A percentile compares a stretch with the other conserved stretches of the same genome.
Conservation (phyloP, 108 stramenopile species). For the Pseudonitzschia pungens region DNA sequence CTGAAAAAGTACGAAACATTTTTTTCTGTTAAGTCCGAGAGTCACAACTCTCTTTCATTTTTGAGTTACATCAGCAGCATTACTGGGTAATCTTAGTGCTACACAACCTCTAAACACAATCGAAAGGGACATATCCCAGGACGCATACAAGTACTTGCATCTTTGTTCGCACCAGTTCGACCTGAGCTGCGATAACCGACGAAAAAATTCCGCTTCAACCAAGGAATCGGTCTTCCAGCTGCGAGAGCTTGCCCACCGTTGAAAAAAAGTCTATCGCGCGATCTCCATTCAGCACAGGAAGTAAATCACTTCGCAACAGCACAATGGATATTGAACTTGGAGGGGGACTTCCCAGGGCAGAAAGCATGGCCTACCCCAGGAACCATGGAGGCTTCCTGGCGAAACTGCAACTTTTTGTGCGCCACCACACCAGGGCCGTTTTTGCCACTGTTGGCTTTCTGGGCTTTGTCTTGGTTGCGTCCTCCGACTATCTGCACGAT, state of each 20-base stretch:
- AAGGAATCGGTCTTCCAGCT: neutral
- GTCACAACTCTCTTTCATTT: no score
- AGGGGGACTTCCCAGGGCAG: constrained; percentile 38
- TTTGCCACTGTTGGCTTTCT: constrained; percentile 37
- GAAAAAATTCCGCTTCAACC: constrained; percentile 13
- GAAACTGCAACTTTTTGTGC: constrained; percentile 37
- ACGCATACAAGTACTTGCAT: neutral
- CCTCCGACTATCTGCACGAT: constrained; percentile 37
- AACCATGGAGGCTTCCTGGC: constrained; percentile 23
- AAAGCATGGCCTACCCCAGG: constrained; percentile 68
- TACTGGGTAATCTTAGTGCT: no score
- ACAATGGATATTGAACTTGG: neutral
- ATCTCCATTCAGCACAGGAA: constrained; percentile 19
- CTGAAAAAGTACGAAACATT: no score
- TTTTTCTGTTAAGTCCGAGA: no score
- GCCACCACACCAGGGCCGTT: constrained; percentile 38
- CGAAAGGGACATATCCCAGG: neutral
- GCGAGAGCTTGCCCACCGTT: neutral
- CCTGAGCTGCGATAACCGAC: neutral
- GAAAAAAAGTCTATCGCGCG: neutral
- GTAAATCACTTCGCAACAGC: neutral
- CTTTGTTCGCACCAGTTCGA: neutral
- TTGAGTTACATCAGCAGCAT: no score
- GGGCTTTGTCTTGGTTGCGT: constrained; percentile 39
- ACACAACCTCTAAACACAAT: neutral